Evolutionary conservation across 805 yeast genomes (phyloP).

Genomic region (Kuraishia cidri): DNA sequence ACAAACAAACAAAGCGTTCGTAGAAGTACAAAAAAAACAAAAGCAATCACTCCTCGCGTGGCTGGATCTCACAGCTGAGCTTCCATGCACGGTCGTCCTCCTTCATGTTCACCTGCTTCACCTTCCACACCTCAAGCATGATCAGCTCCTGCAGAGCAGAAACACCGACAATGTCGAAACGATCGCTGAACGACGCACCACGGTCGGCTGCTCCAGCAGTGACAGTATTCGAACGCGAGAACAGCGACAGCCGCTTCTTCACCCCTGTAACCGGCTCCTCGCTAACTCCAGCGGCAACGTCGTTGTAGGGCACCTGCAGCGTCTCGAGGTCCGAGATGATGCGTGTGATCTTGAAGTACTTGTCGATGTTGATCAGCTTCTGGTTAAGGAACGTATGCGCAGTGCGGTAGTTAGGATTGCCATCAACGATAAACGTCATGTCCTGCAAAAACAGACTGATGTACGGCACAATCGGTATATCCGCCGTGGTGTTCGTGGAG

Average conservation of each 20-base stretch:
- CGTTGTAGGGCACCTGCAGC: conserved; percentile 52
- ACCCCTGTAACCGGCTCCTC: neutral
- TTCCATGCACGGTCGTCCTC: conserved; percentile 70
- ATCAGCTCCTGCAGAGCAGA: conserved; percentile 49
- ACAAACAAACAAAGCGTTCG: neutral
- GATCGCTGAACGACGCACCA: conserved; percentile 13
- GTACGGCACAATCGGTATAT: conserved; percentile 68
- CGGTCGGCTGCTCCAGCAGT: too few species aligned
- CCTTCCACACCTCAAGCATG: conserved; percentile 62
- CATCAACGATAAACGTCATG: conserved; percentile 72
- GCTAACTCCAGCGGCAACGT: conserved; percentile 6
- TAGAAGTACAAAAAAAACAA: neutral
- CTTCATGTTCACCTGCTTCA: conserved; percentile 45
- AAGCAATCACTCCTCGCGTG: conserved; percentile 21
- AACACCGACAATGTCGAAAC: conserved; percentile 26
- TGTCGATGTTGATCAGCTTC: conserved; percentile 64
- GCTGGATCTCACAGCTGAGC: conserved; percentile 53
- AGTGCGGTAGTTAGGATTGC: conserved; percentile 62
- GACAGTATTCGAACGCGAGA: conserved; percentile 3
- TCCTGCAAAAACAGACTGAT: conserved; percentile 70
- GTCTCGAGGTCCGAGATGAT: conserved; percentile 60
- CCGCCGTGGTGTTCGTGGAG: conserved; percentile 32
- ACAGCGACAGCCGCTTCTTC: conserved; percentile 2
- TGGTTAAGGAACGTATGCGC: conserved; percentile 48
- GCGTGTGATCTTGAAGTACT: conserved; percentile 57